Evolutionary conservation across 2,329 filamentous ascomycete genomes (phyloP), one percentile per base, ranked within the genome.

Genomic region (Calycina herbarum): DNA sequence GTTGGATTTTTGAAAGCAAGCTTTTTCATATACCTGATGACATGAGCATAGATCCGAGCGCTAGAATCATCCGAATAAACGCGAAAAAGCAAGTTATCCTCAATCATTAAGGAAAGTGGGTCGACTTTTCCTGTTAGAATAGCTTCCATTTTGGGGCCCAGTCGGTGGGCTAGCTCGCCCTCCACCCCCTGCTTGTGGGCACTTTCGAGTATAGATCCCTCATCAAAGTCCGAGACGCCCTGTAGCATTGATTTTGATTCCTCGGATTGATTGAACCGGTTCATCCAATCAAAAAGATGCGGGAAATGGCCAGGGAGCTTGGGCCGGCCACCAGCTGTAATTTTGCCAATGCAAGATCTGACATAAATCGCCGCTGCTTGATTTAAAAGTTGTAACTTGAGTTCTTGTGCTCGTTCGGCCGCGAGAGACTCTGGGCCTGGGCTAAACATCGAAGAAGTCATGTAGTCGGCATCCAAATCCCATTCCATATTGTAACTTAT

Each of bases 1-100:
- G 66, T 65, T 6, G 74, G 74, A 5, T 70, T 73, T 58, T 66
- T 66, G 27, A 59, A 59, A 35, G 35, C 40, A 20, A 64, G 54
- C 17, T 54, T 27, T 15, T 62, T 62, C 40, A 62, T 33, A 24
- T 54, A 62, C 38, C 7, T 31, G 45, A 35, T 33, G 20, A 62
- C 20, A 29, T 62, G 60, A 15, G 54, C 51, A 56, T 62, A 56
- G 29, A 29, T 48, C 17, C 60, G 45, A n/a, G 60, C 20, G 20
- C n/a, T 29, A 11, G 42, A 40, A 56, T 62, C 60, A 24, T 63
- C 54, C n/a, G 61, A 51, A 48, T 66, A 66, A 29, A 66, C 40
- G 6, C 62, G 57, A 45, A 33, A 51, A 13, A 66, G 62, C 24
- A 64, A 35, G 57, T 66, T 54, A 31, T 40, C 62, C 58, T 64